Evolutionary conservation across 2,329 filamentous ascomycete species (phyloP).

Genomic region (Venturia aucupariae): DNA sequence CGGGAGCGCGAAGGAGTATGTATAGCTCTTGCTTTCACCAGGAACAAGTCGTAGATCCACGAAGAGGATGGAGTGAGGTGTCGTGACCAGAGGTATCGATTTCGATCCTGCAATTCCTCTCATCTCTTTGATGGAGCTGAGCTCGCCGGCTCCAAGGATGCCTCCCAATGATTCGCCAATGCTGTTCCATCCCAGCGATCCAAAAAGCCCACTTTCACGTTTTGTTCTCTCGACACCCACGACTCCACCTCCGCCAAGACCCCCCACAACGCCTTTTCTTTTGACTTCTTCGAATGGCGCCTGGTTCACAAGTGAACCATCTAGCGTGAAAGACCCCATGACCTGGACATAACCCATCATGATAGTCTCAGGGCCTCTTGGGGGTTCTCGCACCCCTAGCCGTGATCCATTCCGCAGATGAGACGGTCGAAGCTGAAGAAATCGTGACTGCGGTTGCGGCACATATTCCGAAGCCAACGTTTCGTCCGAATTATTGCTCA

Average conservation of each 20-base stretch:
- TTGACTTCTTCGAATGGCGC: constrained; percentile 93
- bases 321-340: constrained; percentile 81
- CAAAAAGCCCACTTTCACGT: constrained; percentile 68
- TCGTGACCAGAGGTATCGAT: constrained; percentile 83
- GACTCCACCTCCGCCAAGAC: constrained; percentile 73
- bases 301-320: constrained; percentile 83
- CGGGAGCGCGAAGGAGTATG: constrained; percentile 78
- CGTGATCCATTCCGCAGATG: constrained; percentile 16
- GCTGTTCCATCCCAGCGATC: constrained; percentile 77
- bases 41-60: constrained; percentile 82
- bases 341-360: constrained; percentile 99
- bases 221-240: constrained; percentile 69
- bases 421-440: constrained; percentile 4
- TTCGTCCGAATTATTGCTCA: constrained; percentile 92
- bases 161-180: constrained; percentile 83
- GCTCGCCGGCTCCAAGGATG: constrained; percentile 73
- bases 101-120: constrained; percentile 76
- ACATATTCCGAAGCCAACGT: constrained; percentile 84
- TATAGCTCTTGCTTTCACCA: constrained; percentile 79
- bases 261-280: constrained; percentile 80
- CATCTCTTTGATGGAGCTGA: constrained; percentile 95
- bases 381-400: constrained; percentile 21
- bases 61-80: constrained; percentile 90
- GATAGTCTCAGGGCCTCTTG: constrained; percentile 59
- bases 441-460: constrained; percentile 36